Evolutionary conservation across 208 protist genomes (phyloP), one percentile per base, ranked within the genome.

Genomic region (Wallacemonas sp.): DNA sequence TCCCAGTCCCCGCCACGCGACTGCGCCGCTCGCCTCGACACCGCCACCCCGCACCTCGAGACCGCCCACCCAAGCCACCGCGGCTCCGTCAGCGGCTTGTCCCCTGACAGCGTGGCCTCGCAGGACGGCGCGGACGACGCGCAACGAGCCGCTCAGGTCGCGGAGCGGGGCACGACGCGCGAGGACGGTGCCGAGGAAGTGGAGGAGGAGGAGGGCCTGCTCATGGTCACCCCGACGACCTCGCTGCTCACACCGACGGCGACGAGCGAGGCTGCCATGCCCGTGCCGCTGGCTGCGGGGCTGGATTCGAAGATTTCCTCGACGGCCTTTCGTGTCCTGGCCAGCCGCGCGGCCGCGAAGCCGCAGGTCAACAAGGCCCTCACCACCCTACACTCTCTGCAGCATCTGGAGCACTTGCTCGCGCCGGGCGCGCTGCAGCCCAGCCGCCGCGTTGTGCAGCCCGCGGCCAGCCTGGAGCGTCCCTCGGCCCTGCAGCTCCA

Each of bases 401-500:
- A 42, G n/a, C 62, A 67, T 20, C 32, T 81, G n/a, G 25, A 66
- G 44, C 65, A 67, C 26, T 59, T 81, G 18, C 32, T 67, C 11
- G 36, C 57, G 41, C 33, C 36, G 11, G n/a, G 11, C 16, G 16
- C 57, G 18, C 23, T 45, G 11, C 31, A 44, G 31, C 5, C 52
- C 52, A 44, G 31, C 14, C 11, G 29, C 4, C 52, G 52, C 22
- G 52, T 59, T 25, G 25, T 39, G 26, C 52, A 59, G 31, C 52
- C 57, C 16, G 42, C 57, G 14, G 42, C 36, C 38, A 46, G 5
- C 31, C 18, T 41, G 29, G 32, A 36, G 14, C 26, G 31, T 23
- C 70, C 64, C 22, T 33, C 66, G 0, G 42, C 48, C 7, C 74
- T 85, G 59, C 66, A 52, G 16, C 71, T 91, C 12, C 52, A 44